These are phyloP conservation scores for Seiridium unicorne DNA, from an alignment of 2,329 filamentous ascomycete species.

Conservation along the genomic window DNA sequence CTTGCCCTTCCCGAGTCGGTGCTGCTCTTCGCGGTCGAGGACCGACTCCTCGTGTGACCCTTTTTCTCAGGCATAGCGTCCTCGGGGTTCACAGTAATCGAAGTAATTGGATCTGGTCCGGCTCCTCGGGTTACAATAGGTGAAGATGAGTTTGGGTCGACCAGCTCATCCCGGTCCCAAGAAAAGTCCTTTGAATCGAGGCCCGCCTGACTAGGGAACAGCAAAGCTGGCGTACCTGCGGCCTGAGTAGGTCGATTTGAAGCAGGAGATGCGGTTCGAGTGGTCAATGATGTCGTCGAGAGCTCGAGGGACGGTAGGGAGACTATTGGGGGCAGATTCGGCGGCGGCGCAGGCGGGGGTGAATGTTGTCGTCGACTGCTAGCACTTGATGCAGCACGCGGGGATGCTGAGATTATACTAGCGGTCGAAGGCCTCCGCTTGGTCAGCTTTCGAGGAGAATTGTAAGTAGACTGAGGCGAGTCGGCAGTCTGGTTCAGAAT, in stretches of 20 bases:
- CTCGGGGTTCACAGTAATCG: slow-evolving; percentile 22
- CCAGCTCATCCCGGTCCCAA: slow-evolving; percentile 25
- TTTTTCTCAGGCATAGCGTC: slow-evolving; percentile 34
- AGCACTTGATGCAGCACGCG: slow-evolving; percentile 8
- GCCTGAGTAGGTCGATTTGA: slow-evolving; percentile 21
- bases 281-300: slow-evolving; percentile 15
- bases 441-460: slow-evolving; percentile 23
- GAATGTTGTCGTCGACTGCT: slow-evolving; percentile 12
- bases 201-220: slow-evolving; percentile 16
- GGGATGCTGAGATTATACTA: slow-evolving; percentile 18
- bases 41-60: slow-evolving; percentile 45
- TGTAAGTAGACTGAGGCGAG: slow-evolving; percentile 7
- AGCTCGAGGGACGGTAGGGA: slow-evolving; percentile 37
- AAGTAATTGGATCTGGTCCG: slow-evolving; percentile 18
- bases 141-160: slow-evolving; percentile 18
- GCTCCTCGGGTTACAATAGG: slow-evolving; percentile 19
- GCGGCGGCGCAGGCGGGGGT: slow-evolving; percentile 28
- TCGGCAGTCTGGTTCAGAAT: slow-evolving; percentile 18
- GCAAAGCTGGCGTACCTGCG: slow-evolving; percentile 17
- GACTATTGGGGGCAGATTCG: slow-evolving; percentile 39
- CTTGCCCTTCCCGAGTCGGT: slow-evolving; percentile 37
- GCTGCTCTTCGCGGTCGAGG: slow-evolving; percentile 43
- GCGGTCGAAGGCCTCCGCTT: slow-evolving; percentile 27
- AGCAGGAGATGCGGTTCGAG: slow-evolving; percentile 13
- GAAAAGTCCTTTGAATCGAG: slow-evolving; percentile 20